phyloP scores from a whole-genome alignment of 768 basidiomycete genomes.

The Russula griseocarnosa region DNA sequence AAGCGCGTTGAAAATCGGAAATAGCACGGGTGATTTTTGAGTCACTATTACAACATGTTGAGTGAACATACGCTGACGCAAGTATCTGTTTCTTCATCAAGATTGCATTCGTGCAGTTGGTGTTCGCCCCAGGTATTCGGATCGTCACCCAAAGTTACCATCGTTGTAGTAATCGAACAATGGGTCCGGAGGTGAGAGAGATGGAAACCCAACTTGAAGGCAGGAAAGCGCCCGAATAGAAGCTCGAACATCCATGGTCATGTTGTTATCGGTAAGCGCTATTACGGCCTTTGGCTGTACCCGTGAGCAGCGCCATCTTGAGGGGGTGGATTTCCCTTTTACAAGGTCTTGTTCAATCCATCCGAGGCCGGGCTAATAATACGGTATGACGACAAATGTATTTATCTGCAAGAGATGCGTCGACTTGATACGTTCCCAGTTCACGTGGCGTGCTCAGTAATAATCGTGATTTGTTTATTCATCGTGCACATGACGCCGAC shows the following conservation, averaged over 20 bases:
- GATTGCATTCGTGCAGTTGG: background rate
- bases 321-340: no score
- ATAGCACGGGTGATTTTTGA: background rate
- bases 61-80: background rate
- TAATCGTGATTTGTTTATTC: background rate
- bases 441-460: background rate
- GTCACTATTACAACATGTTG: background rate
- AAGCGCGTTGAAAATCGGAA: background rate
- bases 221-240: background rate
- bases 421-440: background rate
- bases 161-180: background rate
- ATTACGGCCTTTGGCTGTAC: no score
- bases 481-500: constrained; percentile 6
- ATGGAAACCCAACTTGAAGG: background rate
- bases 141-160: background rate
- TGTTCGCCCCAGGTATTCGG: background rate
- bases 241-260: no score
- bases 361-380: no score
- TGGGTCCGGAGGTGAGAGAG: background rate
- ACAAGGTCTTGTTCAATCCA: background rate
- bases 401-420: no score
- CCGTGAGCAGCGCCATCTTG: no score
- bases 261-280: no score
- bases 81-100: background rate
- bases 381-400: background rate